phyloP scores from a whole-genome alignment of 2,329 filamentous ascomycete species.

The Hypocrella siamensis region DNA sequence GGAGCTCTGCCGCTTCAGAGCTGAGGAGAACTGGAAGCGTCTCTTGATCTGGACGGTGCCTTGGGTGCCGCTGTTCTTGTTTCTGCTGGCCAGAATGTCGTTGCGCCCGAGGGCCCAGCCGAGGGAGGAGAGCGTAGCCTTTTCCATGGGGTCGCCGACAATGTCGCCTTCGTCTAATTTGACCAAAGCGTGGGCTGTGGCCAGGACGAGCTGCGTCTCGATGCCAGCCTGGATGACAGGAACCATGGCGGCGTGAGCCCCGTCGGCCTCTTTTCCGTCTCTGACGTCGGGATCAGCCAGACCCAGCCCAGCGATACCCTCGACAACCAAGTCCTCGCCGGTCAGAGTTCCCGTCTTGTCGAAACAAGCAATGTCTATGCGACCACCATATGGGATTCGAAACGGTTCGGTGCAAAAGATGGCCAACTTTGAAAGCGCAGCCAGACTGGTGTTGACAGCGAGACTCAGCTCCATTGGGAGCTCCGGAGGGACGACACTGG shows the following conservation, averaged over 20 bases:
- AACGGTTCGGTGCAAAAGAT: slow-evolving; percentile 99
- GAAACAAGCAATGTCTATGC: slow-evolving; percentile 92
- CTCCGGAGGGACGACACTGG: slow-evolving; percentile 95
- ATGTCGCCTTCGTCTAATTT: slow-evolving; percentile 94
- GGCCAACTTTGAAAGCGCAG: slow-evolving; percentile 83
- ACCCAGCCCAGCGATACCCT: slow-evolving; percentile 82
- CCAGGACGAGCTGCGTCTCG: slow-evolving; percentile 82
- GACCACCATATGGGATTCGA: slow-evolving; percentile 89
- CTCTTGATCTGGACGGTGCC: slow-evolving; percentile 89
- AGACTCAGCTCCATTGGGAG: slow-evolving; percentile 95
- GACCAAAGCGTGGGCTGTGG: slow-evolving; percentile 87
- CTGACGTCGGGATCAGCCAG: slow-evolving; percentile 52
- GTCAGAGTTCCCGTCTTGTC: slow-evolving; percentile 97
- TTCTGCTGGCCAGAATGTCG: slow-evolving; percentile 57
- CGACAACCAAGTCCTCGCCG: slow-evolving; percentile 90
- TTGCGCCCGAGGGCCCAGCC: slow-evolving; percentile 89
- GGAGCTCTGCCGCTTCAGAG: slow-evolving; percentile 89
- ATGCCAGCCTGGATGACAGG: slow-evolving; percentile 54
- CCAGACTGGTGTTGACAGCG: slow-evolving; percentile 93
- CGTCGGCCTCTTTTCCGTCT: slow-evolving; percentile 54
- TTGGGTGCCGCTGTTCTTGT: slow-evolving; percentile 18
- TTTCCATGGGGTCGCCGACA: slow-evolving; percentile 98
- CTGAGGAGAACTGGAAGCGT: slow-evolving; percentile 95
- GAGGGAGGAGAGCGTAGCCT: slow-evolving; percentile 77
- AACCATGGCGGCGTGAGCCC: slow-evolving; percentile 67